Evolutionary conservation across 257 asterid genomes (phyloP), one percentile per base, ranked within the genome.

Genomic region (Plectranthus barbatus): DNA sequence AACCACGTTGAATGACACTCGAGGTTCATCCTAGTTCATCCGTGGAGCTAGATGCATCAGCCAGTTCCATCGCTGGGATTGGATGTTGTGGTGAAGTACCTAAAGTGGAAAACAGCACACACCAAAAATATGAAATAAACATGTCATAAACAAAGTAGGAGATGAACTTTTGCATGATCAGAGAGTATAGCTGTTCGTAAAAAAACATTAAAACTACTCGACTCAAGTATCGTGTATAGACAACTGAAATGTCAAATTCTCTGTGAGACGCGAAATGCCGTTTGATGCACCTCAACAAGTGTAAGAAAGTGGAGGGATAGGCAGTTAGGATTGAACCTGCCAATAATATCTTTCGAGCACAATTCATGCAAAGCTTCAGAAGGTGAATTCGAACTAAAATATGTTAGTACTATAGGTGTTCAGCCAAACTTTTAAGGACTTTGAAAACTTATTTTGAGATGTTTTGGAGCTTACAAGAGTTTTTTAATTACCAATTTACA

Each of bases 11-110:
- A 15, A 13, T n/a, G 46, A 15, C 24, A 42, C 46, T 39, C 44
- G 42, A 48, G 49, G 37, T 68, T 79, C 79, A 79, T 69, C 62
- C 70, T 53, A 72, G 66, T n/a, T 55, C 78, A 37, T 76, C 79
- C 66, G 72, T 68, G 17, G 72, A 56, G 65, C 55, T 62, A 24
- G 77, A 55, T 6, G 39, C 40, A 21, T 57, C 40, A 46, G 9
- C 37, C 20, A 6, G 19, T 67, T 36, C 51, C 21, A 68, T 44
- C 47, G 54, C 41, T 3, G 73, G 78, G 68, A 72, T 36, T 14
- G 67, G 78, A 68, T 77, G 75, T 31, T 39, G 21, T 1, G 84
- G 74, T 18, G 71, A 62, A 60, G 77, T 69, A 56, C 77, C 84
- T 79, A 73, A 33, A 72, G 12, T 72, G 62, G 4, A 18, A 24